Base-by-base conservation (phyloP, 2,329 filamentous ascomycete genomes). In the Colletotrichum trifolii region DNA sequence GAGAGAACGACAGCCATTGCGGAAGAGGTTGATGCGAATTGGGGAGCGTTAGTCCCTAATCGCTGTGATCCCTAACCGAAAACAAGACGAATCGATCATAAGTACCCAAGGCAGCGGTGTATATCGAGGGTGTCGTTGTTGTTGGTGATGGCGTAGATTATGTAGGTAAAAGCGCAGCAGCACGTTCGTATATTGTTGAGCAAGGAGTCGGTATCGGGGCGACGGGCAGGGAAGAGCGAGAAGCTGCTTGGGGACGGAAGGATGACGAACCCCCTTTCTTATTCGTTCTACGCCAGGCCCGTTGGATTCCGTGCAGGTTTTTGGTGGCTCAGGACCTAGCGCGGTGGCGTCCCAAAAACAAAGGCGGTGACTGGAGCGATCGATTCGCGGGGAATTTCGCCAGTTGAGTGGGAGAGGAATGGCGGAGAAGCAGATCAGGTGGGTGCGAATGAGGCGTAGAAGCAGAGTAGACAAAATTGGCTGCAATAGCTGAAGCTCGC, bases 1-100 rank as follows among this genome's bases (percentile, higher is more conserved):
- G 82, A 73, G 66, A 88, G 77, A 69, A 87, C 85, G 69, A 86
- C 83, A 43, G 85, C 85, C 85, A 88, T 88, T 66, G 69, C 73
- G 40, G 45, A 35, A 58, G 25, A 54, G 35, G 46, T 50, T 33
- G 49, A 8, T 12, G 48, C 57, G 54, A 67, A 57, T 67, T 48
- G 54, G 50, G 64, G 60, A 65, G 46, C 54, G 45, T 60, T 56
- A 64, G 58, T 60, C 54, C 60, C 64, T 60, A 43, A 54, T 55
- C 59, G 60, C 64, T 60, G 40, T 38, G 38, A 54, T 42, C 61
- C 52, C 56, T 17, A 39, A 49, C n/a, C 43, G 47, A 33, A 43
- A 45, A 47, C 53, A 39, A 58, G 35, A 33, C 62, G 58, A 36
- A 45, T 45, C 62, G 33, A 34, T 60, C 65, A 66, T 67, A 64